Evolutionary conservation across 352 stramenopile genomes (phyloP).

Genomic region (Phytophthora chlamydospora): DNA sequence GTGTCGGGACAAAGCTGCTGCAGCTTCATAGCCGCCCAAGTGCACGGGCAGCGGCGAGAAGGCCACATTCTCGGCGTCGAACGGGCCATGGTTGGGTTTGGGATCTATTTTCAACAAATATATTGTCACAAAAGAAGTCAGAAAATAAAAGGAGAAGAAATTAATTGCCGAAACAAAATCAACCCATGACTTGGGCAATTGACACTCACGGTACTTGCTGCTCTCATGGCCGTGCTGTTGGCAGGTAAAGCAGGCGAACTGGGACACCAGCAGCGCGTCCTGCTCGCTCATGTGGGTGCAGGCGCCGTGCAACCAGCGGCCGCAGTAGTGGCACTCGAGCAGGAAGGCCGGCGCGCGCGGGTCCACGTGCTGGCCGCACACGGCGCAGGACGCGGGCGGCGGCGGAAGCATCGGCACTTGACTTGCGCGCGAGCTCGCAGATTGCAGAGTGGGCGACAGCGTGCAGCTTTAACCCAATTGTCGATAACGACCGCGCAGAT

Average conservation of each 20-base stretch:
- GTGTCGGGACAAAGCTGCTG: conserved; percentile 28
- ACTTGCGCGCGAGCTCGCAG: conserved; percentile 13
- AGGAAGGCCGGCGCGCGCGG: conserved; percentile 48
- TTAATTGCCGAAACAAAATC: conserved; percentile 1
- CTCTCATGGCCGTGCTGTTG: conserved; percentile 45
- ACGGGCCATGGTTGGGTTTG: conserved; percentile 17
- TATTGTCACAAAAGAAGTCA: not conserved
- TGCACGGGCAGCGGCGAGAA: conserved; percentile 59
- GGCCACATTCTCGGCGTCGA: conserved; percentile 30
- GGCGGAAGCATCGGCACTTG: conserved; percentile 19
- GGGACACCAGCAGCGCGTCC: conserved; percentile 60
- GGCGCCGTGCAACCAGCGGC: conserved; percentile 63
- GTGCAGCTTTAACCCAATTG: conserved; percentile 13
- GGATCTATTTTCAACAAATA: conserved; percentile 2
- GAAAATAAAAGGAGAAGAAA: not conserved
- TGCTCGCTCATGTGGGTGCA: conserved; percentile 64
- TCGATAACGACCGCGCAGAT: conserved; percentile 20
- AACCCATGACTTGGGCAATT: not conserved
- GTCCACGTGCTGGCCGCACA: conserved; percentile 39
- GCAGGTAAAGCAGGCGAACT: conserved; percentile 57
- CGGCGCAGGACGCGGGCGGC: conserved; percentile 17
- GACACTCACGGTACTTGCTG: conserved; percentile 45
- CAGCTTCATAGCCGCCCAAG: conserved; percentile 24
- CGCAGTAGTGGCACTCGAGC: conserved; percentile 72
- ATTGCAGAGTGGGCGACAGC: conserved; percentile 25